Evolutionary conservation across 2,329 filamentous ascomycete genomes (phyloP), one percentile per base, ranked within the genome.

Genomic region (Diaporthe vexans): DNA sequence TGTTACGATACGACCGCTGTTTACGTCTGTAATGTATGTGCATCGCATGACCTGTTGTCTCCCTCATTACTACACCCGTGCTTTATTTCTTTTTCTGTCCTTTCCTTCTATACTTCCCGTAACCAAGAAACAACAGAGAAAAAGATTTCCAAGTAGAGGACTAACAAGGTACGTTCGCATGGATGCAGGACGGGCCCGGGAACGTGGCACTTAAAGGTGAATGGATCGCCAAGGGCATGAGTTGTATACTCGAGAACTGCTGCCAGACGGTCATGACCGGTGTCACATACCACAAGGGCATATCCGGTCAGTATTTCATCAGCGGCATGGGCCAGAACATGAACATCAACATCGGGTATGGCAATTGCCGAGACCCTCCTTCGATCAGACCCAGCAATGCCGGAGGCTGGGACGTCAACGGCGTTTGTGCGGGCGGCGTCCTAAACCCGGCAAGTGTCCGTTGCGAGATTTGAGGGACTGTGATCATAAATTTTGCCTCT

Each of bases 11-110:
- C 74, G 5, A 74, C 52, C 4, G 74, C 46, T 6, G 33, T 75
- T 1, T 75, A 74, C n/a, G 67, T 74, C 7, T 75, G 74, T 24
- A 75, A 75, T 57, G 74, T 75, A 67, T 10, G 71, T 71, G 0
- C 26, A 21, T 33, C 3, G 40, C 59, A 3, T 63, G n/a, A 19
- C 19, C 5, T 26, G 9, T 63, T 33, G 13, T 19, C 26, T 40
- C 3, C 35, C 15, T 5, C 37, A 10, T 40, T 33, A 33, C 29
- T n/a, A n/a, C 63, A 4, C 8, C 46, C 33, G 29, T 11, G 4
- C 26, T 19, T 15, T 21, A 3, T 21, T 48, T 48, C 1, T 6
- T 43, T 43, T 43, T 6, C 17, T 43, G 15, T 15, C 40, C 40
- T 13, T 43, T 43, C 15, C 15, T 48, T n/a, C 21, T n/a, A 9